Percentiles rank a stretch among this genome's conserved stretches.
Conservation (phyloP, 345 rosid species). For the Corchorus capsularis region DNA sequence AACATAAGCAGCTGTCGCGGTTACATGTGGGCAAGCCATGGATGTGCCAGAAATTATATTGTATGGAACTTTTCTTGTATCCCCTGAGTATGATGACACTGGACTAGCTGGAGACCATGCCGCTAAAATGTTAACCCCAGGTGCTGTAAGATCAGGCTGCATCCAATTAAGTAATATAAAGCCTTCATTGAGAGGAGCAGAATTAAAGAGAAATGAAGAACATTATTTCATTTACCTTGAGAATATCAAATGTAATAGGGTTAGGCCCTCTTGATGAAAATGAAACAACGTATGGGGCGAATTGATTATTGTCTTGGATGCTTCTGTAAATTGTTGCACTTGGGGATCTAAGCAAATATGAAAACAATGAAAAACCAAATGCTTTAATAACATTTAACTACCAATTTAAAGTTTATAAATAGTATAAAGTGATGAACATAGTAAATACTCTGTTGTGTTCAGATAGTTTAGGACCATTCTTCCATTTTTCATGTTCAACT, state of each 20-base stretch:
- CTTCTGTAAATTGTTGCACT: background rate
- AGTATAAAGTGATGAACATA: too few species aligned
- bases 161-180: background rate
- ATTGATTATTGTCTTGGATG: background rate
- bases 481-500: background rate
- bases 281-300: constrained; percentile 33
- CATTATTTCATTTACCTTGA: constrained; percentile 35
- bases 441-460: background rate
- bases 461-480: background rate
- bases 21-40: constrained; percentile 60
- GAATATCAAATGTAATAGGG: constrained; percentile 40
- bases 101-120: constrained; percentile 40
- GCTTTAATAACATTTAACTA: too few species aligned
- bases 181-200: too few species aligned
- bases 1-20: constrained; percentile 50
- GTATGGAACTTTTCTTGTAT: constrained; percentile 33
- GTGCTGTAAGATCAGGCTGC: constrained; percentile 67
- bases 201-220: background rate
- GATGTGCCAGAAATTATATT: constrained; percentile 55
- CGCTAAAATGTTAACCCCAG: constrained; percentile 56
- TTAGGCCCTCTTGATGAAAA: constrained; percentile 63
- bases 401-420: too few species aligned
- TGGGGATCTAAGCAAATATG: too few species aligned
- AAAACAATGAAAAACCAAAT: too few species aligned
- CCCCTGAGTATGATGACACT: constrained; percentile 9